A percentile compares a stretch with the other conserved stretches of the same genome.
phyloP scores from a whole-genome alignment of 1,284 basidiomycete species.

The Neonothopanus nambi region DNA sequence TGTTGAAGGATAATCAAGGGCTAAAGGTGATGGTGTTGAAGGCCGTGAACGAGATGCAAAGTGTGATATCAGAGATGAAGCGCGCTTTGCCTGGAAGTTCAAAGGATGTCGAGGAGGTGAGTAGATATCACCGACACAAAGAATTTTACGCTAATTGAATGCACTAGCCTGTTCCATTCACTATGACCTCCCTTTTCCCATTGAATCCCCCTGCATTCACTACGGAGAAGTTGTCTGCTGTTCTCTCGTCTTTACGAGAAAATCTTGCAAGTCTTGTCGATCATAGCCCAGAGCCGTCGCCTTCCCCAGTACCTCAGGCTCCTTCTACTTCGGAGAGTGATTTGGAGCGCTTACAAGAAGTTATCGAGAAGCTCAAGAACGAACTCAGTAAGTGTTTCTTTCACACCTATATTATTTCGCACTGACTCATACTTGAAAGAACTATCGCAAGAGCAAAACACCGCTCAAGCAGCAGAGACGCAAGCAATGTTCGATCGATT shows the following conservation, averaged over 20 bases:
- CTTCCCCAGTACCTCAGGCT: conserved; percentile 17
- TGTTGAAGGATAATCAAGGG: conserved; percentile 71
- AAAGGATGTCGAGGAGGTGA: conserved; percentile 46
- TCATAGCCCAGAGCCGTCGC: conserved; percentile 12
- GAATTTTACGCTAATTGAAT: conserved; percentile 3
- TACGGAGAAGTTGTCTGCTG: conserved; percentile 48
- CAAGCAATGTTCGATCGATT: conserved; percentile 1
- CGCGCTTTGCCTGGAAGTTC: conserved; percentile 33
- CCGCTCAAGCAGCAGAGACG: conserved; percentile 11
- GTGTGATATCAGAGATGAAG: conserved; percentile 47
- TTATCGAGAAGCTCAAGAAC: conserved; percentile 47
- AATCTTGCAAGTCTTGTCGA: conserved; percentile 23
- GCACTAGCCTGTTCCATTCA: conserved; percentile 46
- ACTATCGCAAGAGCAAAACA: conserved; percentile 36
- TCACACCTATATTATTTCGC: conserved; percentile 7
- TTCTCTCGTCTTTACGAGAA: conserved; percentile 49
- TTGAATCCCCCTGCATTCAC: conserved; percentile 52
- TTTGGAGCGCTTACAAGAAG: conserved; percentile 44
- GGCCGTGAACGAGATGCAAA: conserved; percentile 69
- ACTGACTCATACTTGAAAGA: conserved; percentile 34
- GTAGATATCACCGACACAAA: conserved; percentile 18
- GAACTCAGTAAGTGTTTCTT: conserved; percentile 53
- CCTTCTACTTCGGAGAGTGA: conserved; percentile 30
- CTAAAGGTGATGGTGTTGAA: conserved; percentile 71
- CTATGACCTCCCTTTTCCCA: conserved; percentile 59